Base-by-base conservation (phyloP, 768 basidiomycete genomes). In the Pulveroboletus sp. region DNA sequence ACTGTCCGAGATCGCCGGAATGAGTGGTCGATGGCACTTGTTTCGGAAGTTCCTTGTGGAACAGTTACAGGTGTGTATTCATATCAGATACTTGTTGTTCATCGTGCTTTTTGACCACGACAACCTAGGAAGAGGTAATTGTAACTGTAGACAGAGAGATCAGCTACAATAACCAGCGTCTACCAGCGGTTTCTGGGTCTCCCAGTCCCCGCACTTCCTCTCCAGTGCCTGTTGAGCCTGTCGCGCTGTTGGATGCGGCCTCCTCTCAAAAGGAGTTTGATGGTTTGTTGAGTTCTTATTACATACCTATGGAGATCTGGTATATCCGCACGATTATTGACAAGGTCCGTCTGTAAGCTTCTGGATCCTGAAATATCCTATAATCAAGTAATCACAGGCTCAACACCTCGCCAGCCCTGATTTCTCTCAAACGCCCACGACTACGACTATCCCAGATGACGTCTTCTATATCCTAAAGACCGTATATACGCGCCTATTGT, bases 381-480 rank as follows among this genome's bases (percentile, higher is more conserved):
- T n/a, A 45, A 50, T 39, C 35, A 26, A 46, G 45, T 14, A 28
- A 31, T 42, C 30, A 10, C 57, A 97, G 93, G 95, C 95, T 2
- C 93, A 95, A 61, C 82, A 84, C 24, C 74, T 96, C 38, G 90
- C 95, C 24, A 81, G 74, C 13, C 76, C 81, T 3, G 93, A 97
- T 61, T 63, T 76, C 7, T 76, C 83, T 2, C 78, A 85, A 49
- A 71, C 59, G 36, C 90, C 79, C 44, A 72, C 77, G 10, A 80
- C 75, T 2, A 89, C 86, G 0, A 92, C 89, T 0, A 83, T 82
- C 0, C 90, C 91, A 0, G 96, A 99, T 66, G 96, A 98, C 58
- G 88, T 86, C 2, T 99, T 98, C 71, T 99, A 96, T 69, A 86
- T 99, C 50, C 74, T 98, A 51, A 97, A 96, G 67, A 76, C 83